Evolutionary conservation across 2,329 filamentous ascomycete genomes (phyloP).

Genomic region (Zopfia rhizophila): DNA sequence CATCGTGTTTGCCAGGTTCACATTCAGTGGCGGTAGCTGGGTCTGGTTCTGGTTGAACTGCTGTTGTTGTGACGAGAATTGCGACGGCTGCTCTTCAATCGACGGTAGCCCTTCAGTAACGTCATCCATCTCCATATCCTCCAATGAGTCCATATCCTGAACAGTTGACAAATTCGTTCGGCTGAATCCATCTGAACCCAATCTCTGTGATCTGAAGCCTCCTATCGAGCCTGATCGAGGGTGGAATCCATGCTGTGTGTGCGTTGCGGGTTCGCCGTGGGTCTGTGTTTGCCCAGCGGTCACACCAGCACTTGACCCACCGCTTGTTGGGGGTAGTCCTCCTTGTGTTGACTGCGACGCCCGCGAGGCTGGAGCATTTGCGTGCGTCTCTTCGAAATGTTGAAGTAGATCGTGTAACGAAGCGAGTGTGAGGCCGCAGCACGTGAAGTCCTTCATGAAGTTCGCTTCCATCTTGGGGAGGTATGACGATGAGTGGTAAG

Average conservation of each 20-base stretch:
- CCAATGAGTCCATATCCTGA: constrained; percentile 81
- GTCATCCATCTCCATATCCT: constrained; percentile 98
- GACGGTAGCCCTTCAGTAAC: constrained; percentile 63
- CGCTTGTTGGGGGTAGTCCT: constrained; percentile 40
- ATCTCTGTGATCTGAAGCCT: constrained; percentile 51
- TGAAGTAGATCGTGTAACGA: constrained; percentile 94
- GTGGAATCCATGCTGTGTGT: constrained; percentile 51
- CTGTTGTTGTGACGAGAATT: constrained; percentile 63
- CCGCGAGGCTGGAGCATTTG: constrained; percentile 69
- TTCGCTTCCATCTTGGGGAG: constrained; percentile 95
- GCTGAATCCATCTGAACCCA: constrained; percentile 50
- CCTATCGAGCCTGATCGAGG: constrained; percentile 51
- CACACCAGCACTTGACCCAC: constrained; percentile 47
- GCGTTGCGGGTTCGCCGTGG: constrained; percentile 43
- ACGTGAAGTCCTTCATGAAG: constrained; percentile 97
- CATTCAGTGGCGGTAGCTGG: constrained; percentile 76
- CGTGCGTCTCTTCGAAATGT: constrained; percentile 96
- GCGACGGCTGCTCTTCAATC: constrained; percentile 75
- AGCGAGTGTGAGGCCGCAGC: constrained; percentile 88
- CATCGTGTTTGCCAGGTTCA: constrained; percentile 78
- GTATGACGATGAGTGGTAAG: constrained; percentile 96
- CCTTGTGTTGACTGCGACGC: constrained; percentile 61
- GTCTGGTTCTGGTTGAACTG: constrained; percentile 66
- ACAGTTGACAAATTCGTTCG: constrained; percentile 54
- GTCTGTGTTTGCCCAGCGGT: constrained; percentile 56